Conservation (phyloP, 148 eudicot species). For the Chenopodium berlandieri region DNA sequence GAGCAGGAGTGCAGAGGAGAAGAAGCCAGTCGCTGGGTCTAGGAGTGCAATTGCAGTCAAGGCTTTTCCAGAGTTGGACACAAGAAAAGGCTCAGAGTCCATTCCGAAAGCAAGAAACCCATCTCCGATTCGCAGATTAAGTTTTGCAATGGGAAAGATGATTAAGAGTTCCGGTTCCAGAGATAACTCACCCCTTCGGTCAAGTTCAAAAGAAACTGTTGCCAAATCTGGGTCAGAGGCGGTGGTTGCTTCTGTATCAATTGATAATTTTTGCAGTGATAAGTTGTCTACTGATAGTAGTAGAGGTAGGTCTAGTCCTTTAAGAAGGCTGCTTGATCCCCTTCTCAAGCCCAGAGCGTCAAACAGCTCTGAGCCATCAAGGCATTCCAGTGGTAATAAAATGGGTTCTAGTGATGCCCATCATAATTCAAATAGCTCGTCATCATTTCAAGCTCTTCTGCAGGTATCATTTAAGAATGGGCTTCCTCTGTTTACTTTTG, state of each 20-base stretch:
- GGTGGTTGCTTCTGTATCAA: conserved; percentile 21
- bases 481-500: conserved; percentile 77
- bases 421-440: conserved; percentile 30
- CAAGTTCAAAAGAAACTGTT: conserved; percentile 34
- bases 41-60: conserved; percentile 29
- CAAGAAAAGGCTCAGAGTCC: conserved; percentile 29
- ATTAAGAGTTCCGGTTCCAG: conserved; percentile 46
- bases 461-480: conserved; percentile 76
- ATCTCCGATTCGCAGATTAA: conserved; percentile 67
- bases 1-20: conserved; percentile 39
- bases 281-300: conserved; percentile 32
- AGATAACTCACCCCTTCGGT: conserved; percentile 42
- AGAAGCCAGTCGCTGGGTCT: conserved; percentile 27
- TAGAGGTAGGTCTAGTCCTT: conserved; percentile 68
- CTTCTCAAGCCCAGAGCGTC: conserved; percentile 56
- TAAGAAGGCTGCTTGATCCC: conserved; percentile 84
- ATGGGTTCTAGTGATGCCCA: conserved; percentile 26
- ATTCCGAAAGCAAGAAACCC: conserved; percentile 42
- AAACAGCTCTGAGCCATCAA: conserved; percentile 33
- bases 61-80: conserved; percentile 30
- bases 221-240: conserved; percentile 34
- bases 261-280: conserved; percentile 31
- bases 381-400: conserved; percentile 20
- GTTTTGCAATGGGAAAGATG: conserved; percentile 45
- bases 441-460: conserved; percentile 59